Conservation (phyloP, 1,284 basidiomycete genomes). For the Heterobasidion irregulare region DNA sequence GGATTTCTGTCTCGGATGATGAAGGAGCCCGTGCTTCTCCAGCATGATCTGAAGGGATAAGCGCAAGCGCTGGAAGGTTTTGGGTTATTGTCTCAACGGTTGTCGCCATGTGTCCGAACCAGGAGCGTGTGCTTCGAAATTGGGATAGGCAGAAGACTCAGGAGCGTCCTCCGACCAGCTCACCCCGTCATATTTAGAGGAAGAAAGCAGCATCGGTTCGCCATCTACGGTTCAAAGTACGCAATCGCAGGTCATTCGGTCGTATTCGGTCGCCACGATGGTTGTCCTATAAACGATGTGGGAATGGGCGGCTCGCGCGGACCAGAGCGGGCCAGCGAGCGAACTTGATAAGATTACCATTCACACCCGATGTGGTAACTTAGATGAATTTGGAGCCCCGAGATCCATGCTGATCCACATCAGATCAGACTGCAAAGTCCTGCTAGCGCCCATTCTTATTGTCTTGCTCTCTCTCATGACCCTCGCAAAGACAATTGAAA, state of each 20-base stretch:
- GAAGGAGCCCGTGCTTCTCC: conserved; percentile 2
- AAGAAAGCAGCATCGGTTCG: not conserved
- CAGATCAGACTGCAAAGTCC: not conserved
- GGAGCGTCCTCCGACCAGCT: not conserved
- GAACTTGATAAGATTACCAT: not conserved
- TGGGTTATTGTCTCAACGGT: conserved; percentile 18
- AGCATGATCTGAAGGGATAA: conserved; percentile 10
- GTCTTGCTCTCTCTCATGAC: conserved; percentile 6
- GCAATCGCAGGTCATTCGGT: conserved; percentile 1
- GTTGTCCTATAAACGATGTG: not conserved
- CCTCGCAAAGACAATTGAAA: conserved; percentile 1
- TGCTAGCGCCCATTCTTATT: not conserved
- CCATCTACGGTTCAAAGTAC: not conserved
- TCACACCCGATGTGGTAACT: not conserved
- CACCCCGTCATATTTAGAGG: not conserved
- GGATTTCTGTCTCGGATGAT: conserved; percentile 14
- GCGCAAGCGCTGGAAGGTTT: conserved; percentile 12
- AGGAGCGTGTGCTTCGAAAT: not conserved
- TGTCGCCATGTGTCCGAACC: conserved; percentile 21
- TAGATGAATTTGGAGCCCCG: not conserved
- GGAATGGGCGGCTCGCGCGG: not conserved
- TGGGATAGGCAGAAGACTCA: too few species aligned
- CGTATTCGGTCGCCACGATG: not conserved
- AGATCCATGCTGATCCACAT: not conserved
- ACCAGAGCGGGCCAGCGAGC: not conserved